These are phyloP conservation scores for Mycena latifolia DNA, from an alignment of 768 basidiomycete species.

Conservation along the genomic window DNA sequence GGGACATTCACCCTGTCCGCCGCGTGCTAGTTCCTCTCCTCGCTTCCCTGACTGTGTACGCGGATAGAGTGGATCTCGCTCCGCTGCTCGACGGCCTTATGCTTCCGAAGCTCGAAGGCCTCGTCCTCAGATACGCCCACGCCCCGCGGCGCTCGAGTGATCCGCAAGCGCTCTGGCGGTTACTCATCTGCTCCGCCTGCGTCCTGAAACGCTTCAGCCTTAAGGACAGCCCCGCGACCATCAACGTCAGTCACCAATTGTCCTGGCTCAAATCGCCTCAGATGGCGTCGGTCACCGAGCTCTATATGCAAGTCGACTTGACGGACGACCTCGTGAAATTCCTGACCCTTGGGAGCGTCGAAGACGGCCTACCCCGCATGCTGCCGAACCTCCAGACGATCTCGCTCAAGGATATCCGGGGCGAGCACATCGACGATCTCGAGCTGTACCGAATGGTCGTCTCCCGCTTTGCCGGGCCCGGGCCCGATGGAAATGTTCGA, in stretches of 20 bases:
- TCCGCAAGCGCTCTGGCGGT: conserved; percentile 15
- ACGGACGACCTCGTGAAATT: conserved; percentile 21
- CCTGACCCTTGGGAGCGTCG: conserved; percentile 26
- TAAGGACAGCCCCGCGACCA: conserved; percentile 7
- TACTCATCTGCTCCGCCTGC: conserved; percentile 23
- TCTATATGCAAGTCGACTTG: conserved; percentile 30
- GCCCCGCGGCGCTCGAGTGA: conserved; percentile 22
- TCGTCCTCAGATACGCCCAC: conserved; percentile 23
- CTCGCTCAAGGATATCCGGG: conserved; percentile 14
- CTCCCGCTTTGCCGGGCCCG: conserved; percentile 19
- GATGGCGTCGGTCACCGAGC: conserved; percentile 28
- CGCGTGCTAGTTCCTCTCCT: conserved; percentile 16
- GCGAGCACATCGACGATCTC: conserved; percentile 31
- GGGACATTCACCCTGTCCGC: conserved; percentile 9
- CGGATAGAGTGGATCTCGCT: conserved; percentile 21
- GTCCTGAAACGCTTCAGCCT: conserved; percentile 26
- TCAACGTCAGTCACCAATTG: conserved; percentile 6
- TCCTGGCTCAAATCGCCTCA: conserved; percentile 18
- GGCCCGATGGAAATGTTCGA: conserved; percentile 10
- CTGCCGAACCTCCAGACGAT: conserved; percentile 27
- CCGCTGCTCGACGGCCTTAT: conserved; percentile 22
- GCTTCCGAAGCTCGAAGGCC: conserved; percentile 22
- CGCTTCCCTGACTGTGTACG: conserved; percentile 23
- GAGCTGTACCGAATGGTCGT: conserved; percentile 34
- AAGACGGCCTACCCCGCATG: conserved; percentile 10